Base-by-base conservation (phyloP, 306 rosid species). In the Citrullus colocynthis region DNA sequence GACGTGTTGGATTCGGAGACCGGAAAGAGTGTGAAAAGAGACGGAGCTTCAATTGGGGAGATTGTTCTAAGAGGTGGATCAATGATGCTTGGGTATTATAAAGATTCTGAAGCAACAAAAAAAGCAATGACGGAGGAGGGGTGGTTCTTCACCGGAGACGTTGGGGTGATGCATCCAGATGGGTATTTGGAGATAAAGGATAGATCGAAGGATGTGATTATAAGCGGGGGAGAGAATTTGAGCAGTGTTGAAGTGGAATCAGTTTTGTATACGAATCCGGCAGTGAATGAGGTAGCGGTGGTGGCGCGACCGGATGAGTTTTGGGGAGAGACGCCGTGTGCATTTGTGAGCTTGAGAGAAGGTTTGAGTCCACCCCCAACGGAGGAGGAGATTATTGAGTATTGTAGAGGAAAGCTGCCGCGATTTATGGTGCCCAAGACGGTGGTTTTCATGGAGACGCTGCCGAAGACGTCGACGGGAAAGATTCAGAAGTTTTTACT, bases 311-410 rank as follows among this genome's bases (percentile, higher is more conserved):
- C 88, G 0, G 88, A 92, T 14, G 96, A 90, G 79, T 84, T 54
- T 0, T 92, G 96, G 96, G 96, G 96, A 1, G 97, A 92, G 81
- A 88, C 92, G 54, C 96, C 97, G 9, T 92, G 96, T 32, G 97
- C 97, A 0, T 90, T 90, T 2, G 79, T 92, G 80, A 87, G 90
- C 72, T 76, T 92, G 81, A 92, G 83, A 45, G 34, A 13, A 0
- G 88, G 87, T 6, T 28, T 85, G 74, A 71, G 30, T 30, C 49
- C 32, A 11, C 78, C 42, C 17, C 87, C 88, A 0, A 88, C 82
- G 6, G 93, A 86, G 85, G 80, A 69, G 2, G 96, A 92, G n/a
- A 83, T 92, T 8, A 45, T 86, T 1, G 86, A 92, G 65, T 86
- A 51, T 49, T 90, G 97, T 8, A 87, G 85, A 18, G 61, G 41